These are phyloP conservation scores for Breviolum minutum DNA, from an alignment of 73 alveolate genomes.

Conservation along the genomic window DNA sequence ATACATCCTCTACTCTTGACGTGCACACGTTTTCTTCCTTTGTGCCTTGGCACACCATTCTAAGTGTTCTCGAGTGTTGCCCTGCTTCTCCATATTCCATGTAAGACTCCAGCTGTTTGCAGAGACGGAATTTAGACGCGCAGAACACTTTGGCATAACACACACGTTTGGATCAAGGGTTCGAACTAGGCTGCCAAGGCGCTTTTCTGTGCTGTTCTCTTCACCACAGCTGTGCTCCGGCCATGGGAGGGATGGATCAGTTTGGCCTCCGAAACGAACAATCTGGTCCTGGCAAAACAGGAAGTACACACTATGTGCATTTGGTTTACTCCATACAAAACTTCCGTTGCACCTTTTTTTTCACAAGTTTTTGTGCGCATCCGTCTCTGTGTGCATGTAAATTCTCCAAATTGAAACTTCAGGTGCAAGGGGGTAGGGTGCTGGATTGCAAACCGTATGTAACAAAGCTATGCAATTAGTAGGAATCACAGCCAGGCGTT, in stretches of 20 bases:
- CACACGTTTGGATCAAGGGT: background rate
- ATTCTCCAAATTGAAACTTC: too few species aligned
- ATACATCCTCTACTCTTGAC: too few species aligned
- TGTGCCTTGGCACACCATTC: too few species aligned
- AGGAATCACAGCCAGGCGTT: too few species aligned
- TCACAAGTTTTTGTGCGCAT: background rate
- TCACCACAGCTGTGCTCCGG: conserved; percentile 29
- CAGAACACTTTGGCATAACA: too few species aligned
- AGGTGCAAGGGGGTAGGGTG: too few species aligned
- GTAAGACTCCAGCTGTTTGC: background rate
- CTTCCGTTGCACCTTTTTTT: background rate
- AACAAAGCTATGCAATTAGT: too few species aligned
- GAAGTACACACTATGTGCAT: background rate
- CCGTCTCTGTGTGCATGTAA: background rate
- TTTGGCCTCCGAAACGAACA: conserved; percentile 65
- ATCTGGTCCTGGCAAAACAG: conserved; percentile 26
- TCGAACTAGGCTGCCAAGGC: background rate
- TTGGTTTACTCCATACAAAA: background rate
- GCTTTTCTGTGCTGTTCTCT: background rate
- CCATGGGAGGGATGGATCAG: conserved; percentile 74
- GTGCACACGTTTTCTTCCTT: too few species aligned
- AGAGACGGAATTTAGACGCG: too few species aligned
- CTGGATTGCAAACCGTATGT: too few species aligned
- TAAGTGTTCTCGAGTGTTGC: too few species aligned
- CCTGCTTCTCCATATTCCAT: background rate